Percentiles rank a stretch among this genome's conserved stretches.
Evolutionary conservation across 495 filamentous ascomycete genomes (phyloP).

Genomic region (Hypoxylon cercidicola): DNA sequence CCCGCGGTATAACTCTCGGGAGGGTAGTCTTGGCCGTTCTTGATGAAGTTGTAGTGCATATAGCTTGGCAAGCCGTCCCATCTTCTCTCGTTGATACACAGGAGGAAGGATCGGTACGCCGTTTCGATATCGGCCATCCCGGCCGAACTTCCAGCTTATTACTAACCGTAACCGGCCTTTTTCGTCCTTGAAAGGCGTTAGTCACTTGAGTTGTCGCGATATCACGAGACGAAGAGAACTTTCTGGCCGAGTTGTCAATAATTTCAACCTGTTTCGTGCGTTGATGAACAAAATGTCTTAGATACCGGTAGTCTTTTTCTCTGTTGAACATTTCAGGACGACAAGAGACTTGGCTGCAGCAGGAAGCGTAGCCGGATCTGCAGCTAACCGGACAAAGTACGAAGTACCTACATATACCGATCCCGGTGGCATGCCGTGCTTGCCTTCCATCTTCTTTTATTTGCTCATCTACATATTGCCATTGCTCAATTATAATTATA

Average conservation of each 20-base stretch:
- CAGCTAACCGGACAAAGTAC: slow-evolving; percentile 7
- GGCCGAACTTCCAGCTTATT: not conserved
- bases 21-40: slow-evolving; percentile 38
- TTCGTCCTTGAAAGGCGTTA: not conserved
- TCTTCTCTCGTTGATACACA: slow-evolving; percentile 34
- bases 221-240: not conserved
- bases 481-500: no score
- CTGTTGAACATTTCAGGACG: not conserved
- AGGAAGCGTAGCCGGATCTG: slow-evolving; percentile 17
- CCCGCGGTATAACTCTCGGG: slow-evolving; percentile 36
- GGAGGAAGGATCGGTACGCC: slow-evolving; percentile 25
- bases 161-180: not conserved
- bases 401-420: no score
- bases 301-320: not conserved
- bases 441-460: not conserved
- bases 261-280: not conserved
- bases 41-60: slow-evolving; percentile 31
- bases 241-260: not conserved
- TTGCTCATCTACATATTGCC: slow-evolving; percentile 1
- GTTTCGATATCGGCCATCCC: slow-evolving; percentile 28
- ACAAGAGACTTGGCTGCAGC: slow-evolving; percentile 7
- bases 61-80: slow-evolving; percentile 36
- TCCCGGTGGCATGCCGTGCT: not conserved
- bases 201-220: not conserved
- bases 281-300: not conserved